Conservation (phyloP, 2,329 filamentous ascomycete genomes). For the Alternaria sp. region DNA sequence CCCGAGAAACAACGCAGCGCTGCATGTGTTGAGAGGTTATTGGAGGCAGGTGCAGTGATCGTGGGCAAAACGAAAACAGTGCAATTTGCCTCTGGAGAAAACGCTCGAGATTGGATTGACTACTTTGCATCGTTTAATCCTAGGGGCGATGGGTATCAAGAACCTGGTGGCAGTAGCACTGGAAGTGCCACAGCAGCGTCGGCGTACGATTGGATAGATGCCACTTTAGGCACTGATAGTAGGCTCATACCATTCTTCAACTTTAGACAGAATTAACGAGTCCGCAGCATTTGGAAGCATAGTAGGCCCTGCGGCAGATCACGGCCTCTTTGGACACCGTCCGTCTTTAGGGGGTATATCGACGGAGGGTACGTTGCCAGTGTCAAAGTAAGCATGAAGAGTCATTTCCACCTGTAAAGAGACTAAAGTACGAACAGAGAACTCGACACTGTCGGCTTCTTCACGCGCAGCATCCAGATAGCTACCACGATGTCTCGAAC, state of each 20-base stretch:
- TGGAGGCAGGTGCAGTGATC: background rate
- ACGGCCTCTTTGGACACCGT: background rate
- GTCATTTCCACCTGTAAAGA: too few relatives aligned
- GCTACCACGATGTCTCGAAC: background rate
- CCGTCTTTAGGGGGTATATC: background rate
- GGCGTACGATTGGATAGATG: background rate
- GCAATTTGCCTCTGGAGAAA: background rate
- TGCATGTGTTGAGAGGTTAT: fast-evolving
- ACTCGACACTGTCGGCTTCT: background rate
- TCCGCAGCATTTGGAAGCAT: background rate
- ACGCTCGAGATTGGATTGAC: background rate
- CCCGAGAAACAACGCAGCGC: background rate
- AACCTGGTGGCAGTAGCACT: background rate
- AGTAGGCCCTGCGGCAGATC: background rate
- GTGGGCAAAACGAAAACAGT: background rate
- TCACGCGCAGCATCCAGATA: background rate
- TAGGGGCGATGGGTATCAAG: background rate
- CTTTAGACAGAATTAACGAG: fast-evolving
- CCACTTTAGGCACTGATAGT: background rate
- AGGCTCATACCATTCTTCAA: fast-evolving
- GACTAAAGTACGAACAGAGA: background rate
- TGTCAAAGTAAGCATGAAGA: background rate
- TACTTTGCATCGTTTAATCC: background rate
- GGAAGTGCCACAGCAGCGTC: background rate
- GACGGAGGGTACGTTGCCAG: background rate